Base-by-base conservation (phyloP, 83 land plant species). In the Larix sibirica region DNA sequence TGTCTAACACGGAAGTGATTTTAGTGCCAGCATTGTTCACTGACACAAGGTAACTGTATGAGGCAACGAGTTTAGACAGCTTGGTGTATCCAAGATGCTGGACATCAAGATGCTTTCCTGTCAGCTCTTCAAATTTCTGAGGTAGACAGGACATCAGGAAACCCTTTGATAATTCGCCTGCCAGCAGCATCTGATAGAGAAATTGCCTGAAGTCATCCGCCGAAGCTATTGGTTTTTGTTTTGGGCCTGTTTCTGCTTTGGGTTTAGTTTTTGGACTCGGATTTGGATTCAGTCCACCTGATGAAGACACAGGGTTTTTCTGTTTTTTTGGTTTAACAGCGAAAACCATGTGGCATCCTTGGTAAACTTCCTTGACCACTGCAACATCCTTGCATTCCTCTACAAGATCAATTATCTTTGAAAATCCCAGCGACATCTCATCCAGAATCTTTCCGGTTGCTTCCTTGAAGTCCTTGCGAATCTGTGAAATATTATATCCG, bases 261-360 rank as follows among this genome's bases (percentile, higher is more conserved):
- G 23, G n/a, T 5, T 36, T 40, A 17, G 47, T n/a, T 18, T 71
- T 38, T 68, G 71, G 12, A 33, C 28, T 33, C 40, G 50, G 54
- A 71, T 18, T 17, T 18, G 47, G 47, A 71, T 14, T 38, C 42
- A 20, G 21, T 17, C 75, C 44, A 71, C 9, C 38, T 71, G 54
- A 21, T 38, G 75, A 71, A 20, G 7, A 6, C 50, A 47, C 9
- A 8, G 50, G 50, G 50, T 47, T 47, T 1, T 47, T 47, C 50
- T 8, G 50, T 47, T 47, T 47, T 0, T 47, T 47, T 47, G 0
- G 50, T 47, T 47, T 47, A 71, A 38, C 47, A 40, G 75, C 44
- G 50, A 71, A 71, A 71, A 42, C 50, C 75, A 71, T 18, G n/a
- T 40, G 75, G 75, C 75, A 71, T 71, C 75, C 75, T 33, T 71